Percentiles rank a stretch among this genome's conserved stretches.
Evolutionary conservation across 1,284 basidiomycete genomes (phyloP).

Genomic region (Hortiboletus rubellus): DNA sequence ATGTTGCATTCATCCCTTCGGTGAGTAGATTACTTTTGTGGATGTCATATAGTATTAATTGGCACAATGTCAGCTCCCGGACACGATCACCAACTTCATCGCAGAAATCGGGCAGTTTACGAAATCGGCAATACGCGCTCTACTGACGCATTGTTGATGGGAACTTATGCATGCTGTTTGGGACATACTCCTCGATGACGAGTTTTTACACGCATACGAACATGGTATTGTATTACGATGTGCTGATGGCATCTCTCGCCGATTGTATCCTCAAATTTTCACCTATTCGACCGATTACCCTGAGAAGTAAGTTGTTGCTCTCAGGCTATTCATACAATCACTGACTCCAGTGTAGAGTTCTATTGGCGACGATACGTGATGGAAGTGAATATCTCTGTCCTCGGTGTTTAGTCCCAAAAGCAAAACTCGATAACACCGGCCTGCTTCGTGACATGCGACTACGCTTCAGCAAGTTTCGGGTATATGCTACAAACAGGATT

Average conservation of each 20-base stretch:
- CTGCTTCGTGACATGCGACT: not conserved
- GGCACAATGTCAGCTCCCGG: not conserved
- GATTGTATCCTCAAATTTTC: slow-evolving; percentile 33
- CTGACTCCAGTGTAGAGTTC: slow-evolving; percentile 8
- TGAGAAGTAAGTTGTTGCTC: slow-evolving; percentile 18
- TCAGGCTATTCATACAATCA: too few species aligned
- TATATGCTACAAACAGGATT: not conserved
- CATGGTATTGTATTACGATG: slow-evolving; percentile 34
- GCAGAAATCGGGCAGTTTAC: not conserved
- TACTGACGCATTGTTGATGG: not conserved
- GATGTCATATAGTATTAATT: too few species aligned
- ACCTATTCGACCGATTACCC: slow-evolving; percentile 36
- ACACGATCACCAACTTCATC: not conserved
- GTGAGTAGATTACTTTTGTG: not conserved
- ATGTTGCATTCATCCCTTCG: slow-evolving; percentile 2
- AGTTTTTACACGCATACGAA: slow-evolving; percentile 32
- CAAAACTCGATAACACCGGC: not conserved
- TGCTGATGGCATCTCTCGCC: slow-evolving; percentile 23
- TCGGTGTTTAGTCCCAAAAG: not conserved
- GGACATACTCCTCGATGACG: slow-evolving; percentile 23
- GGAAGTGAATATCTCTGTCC: slow-evolving; percentile 16
- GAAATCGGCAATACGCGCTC: not conserved
- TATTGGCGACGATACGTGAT: slow-evolving; percentile 16
- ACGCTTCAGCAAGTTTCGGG: not conserved
- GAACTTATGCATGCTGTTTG: slow-evolving; percentile 5